Evolutionary conservation across 75 land plant genomes (phyloP), one percentile per base, ranked within the genome.

Genomic region (Cryptomeria japonica): DNA sequence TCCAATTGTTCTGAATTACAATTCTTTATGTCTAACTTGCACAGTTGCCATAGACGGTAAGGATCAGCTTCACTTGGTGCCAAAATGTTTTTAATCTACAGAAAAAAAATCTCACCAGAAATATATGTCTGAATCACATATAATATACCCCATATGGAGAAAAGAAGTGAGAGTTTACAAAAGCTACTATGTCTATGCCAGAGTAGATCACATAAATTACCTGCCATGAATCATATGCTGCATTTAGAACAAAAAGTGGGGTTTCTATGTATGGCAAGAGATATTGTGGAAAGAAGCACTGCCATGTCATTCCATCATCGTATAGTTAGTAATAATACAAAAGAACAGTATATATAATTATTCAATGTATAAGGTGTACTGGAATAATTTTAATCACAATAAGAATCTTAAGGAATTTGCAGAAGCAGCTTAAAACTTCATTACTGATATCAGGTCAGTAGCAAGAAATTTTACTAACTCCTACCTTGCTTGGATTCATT

Each of bases 151-250:
- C 42, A 56, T 28, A 49, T 32, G 11, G 31, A 31, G 39, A 41
- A 31, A 44, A n/a, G 53, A 31, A 70, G 34, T 6, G 36, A 7
- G 53, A 38, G 25, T 46, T 34, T n/a, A 18, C 51, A 41, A 34
- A 85, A 11, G 32, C 72, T 16, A 64, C 18, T 42, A 82, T 42
- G 44, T 82, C 19, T 5, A 85, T 16, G 78, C 25, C 16, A 28
- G 51, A 34, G 11, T n/a, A 10, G 61, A 70, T 42, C 77, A 84
- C 34, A 18, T 47, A 28, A 25, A 36, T 84, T 91, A 96, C 99
- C 96, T 96, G 97, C 99, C 99, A 97, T 75, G 94, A 86, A 91
- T 97, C 99, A 94, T 97, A 97, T 58, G 95, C 99, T 46, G 96
- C 90, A 88, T 97, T 97, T 86, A 97, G 87, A 86, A 96, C 77